Evolutionary conservation across 257 asterid genomes (phyloP), one percentile per base, ranked within the genome.

Genomic region (Solanum piurae): DNA sequence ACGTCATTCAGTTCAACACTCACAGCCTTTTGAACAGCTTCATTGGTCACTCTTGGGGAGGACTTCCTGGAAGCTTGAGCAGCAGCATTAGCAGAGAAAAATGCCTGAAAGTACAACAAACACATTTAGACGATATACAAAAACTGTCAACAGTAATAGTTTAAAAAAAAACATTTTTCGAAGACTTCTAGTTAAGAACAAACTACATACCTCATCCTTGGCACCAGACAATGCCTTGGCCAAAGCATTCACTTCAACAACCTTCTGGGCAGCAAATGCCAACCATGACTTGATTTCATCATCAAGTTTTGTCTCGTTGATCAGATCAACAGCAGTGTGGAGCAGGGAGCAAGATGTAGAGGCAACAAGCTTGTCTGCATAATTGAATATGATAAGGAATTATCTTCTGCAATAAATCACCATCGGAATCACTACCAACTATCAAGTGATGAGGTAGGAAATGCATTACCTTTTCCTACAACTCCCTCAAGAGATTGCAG

Each of bases 11-110:
- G 88, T 36, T 60, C 83, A 88, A 87, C 90, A 93, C 99, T 92
- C 91, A 97, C 99, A 90, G 99, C 98, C 94, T 97, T 97, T 74
- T 97, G 98, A 84, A 97, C 99, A 88, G 98, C 98, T 90, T 94
- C 96, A 52, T 97, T 95, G 10, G 86, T 97, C 89, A 95, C 99
- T 89, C 98, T 92, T 18, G 99, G 99, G 37, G 99, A 97, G 87
- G 98, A 93, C 89, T 93, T 97, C 88, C 99, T 94, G 75, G 99
- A 97, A 91, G 98, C 98, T 92, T 90, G 98, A 89, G 99, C 98
- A 33, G 95, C 91, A 84, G 98, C 94, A 89, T 95, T 97, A 36
- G 96, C 95, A 76, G 98, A 92, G 92, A 95, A 95, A 93, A 89
- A 94, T 55, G 92, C 96, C 98, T 96, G 92, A 33, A 89, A 85